A percentile compares a stretch with the other conserved stretches of the same genome.
Conservation (phyloP, 225 moss, liverwort and hornwort species). For the Bryum argenteum region DNA sequence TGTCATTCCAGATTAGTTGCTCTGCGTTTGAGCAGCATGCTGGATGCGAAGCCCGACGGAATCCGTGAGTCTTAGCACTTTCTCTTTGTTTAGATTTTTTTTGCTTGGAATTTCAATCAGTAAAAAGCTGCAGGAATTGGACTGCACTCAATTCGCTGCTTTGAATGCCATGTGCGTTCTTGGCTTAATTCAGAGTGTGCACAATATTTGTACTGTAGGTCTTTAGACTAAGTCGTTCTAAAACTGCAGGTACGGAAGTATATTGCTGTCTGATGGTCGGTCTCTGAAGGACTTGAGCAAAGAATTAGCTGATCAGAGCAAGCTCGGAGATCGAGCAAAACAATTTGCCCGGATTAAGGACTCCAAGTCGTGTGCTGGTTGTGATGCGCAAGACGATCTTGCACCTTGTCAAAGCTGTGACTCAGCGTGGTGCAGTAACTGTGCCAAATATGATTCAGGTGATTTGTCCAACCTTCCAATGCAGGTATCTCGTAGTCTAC, state of each 20-base stretch:
- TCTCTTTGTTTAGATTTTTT: not conserved
- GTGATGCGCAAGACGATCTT: slow-evolving; percentile 78
- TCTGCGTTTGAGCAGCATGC: slow-evolving; percentile 95
- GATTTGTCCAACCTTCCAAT: slow-evolving; percentile 10
- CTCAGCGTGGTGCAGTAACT: slow-evolving; percentile 55
- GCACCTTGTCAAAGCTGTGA: slow-evolving; percentile 69
- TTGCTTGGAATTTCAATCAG: not conserved
- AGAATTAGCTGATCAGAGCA: slow-evolving; percentile 64
- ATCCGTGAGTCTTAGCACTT: slow-evolving; percentile 69
- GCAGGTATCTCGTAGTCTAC: not conserved
- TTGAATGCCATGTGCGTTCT: not conserved
- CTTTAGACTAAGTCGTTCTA: not conserved
- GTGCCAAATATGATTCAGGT: slow-evolving; percentile 63
- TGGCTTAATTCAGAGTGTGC: not conserved
- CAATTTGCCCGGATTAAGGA: slow-evolving; percentile 51
- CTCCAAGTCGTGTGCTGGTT: slow-evolving; percentile 69
- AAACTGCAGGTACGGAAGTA: slow-evolving; percentile 74
- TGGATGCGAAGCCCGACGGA: slow-evolving; percentile 85
- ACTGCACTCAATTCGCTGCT: not conserved
- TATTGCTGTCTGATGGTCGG: slow-evolving; percentile 69
- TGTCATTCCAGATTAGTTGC: slow-evolving; percentile 72
- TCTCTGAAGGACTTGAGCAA: slow-evolving; percentile 77
- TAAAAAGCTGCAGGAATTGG: not conserved
- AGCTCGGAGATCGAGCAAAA: slow-evolving; percentile 43
- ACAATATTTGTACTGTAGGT: not conserved